phyloP scores from a whole-genome alignment of 352 stramenopile genomes.

The Phytophthora meadii region DNA sequence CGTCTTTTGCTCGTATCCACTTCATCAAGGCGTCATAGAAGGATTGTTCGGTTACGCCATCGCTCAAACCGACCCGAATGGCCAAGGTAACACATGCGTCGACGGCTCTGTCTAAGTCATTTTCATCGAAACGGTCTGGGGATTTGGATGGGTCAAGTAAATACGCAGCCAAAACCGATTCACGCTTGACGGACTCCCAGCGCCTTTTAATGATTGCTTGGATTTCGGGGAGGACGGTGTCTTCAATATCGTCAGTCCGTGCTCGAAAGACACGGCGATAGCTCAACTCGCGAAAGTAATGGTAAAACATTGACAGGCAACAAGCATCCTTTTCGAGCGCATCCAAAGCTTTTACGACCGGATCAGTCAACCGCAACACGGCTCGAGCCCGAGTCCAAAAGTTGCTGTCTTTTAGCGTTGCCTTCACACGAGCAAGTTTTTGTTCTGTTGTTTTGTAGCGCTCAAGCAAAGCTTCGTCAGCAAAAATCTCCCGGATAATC shows the following conservation, averaged over 20 bases:
- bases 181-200: too few species aligned
- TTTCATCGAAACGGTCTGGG: not conserved
- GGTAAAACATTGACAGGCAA: constrained; percentile 17
- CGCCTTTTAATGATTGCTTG: not conserved
- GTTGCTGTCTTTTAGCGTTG: too few species aligned
- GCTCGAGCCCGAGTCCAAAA: constrained; percentile 9
- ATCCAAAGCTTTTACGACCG: not conserved
- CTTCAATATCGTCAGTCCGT: not conserved
- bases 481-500: not conserved
- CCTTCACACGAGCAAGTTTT: constrained; percentile 2
- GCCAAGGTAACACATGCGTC: not conserved
- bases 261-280: not conserved
- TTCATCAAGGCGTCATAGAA: not conserved
- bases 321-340: constrained; percentile 26
- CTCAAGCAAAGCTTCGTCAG: constrained; percentile 1
- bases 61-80: not conserved
- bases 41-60: not conserved
- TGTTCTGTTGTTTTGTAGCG: not conserved
- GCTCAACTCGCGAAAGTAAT: constrained; percentile 10
- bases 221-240: not conserved
- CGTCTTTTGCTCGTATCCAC: not conserved
- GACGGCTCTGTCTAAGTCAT: not conserved
- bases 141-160: not conserved
- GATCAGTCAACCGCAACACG: too few species aligned
- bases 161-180: not conserved